Conservation (phyloP, 2,329 filamentous ascomycete species). For the Colletotrichum horii region DNA sequence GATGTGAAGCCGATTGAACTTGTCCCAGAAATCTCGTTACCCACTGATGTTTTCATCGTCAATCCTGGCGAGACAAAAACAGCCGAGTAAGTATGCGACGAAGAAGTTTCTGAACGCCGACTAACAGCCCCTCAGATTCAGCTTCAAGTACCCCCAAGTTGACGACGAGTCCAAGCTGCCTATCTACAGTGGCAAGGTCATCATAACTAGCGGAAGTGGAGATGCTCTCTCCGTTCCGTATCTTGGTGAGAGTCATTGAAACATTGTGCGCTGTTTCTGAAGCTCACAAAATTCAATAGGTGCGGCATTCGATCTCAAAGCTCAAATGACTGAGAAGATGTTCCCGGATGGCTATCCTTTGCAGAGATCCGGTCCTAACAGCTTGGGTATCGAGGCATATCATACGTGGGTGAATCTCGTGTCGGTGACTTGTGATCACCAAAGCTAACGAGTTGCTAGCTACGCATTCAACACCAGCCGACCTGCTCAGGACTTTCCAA, state of each 20-base stretch:
- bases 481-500: slow-evolving; percentile 25
- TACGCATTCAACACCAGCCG: slow-evolving; percentile 18
- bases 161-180: slow-evolving; percentile 33
- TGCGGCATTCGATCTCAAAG: slow-evolving; percentile 13
- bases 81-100: not conserved
- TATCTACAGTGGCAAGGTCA: slow-evolving; percentile 38
- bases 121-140: slow-evolving; percentile 21
- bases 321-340: slow-evolving; percentile 3
- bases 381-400: slow-evolving; percentile 1
- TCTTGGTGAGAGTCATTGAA: slow-evolving; percentile 23
- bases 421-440: not conserved
- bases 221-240: slow-evolving; percentile 38
- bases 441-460: not conserved
- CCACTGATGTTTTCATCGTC: not conserved
- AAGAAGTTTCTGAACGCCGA: not conserved
- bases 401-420: not conserved
- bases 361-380: slow-evolving; percentile 1
- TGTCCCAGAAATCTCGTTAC: not conserved
- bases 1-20: slow-evolving; percentile 5
- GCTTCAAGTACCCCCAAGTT: slow-evolving; percentile 29
- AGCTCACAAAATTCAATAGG: not conserved
- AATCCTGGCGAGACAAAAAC: slow-evolving; percentile 9
- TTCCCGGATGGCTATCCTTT: slow-evolving; percentile 2
- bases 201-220: slow-evolving; percentile 32
- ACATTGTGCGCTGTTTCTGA: not conserved